Evolutionary conservation across 2,329 filamentous ascomycete species (phyloP).

Genomic region (Botrytis tulipae): DNA sequence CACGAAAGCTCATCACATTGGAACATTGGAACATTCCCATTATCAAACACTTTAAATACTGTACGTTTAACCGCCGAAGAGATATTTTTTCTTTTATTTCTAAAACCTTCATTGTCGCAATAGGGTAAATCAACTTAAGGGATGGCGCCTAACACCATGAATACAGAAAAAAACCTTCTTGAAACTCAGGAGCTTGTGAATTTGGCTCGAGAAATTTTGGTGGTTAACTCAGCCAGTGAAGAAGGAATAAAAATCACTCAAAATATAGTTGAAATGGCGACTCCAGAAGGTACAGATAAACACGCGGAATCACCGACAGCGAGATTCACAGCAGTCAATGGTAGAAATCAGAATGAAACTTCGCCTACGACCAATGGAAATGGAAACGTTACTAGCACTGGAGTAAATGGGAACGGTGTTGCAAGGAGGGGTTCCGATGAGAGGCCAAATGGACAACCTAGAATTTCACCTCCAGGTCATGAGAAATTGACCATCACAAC

Average conservation of each 20-base stretch:
- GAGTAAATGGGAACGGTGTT: constrained; percentile 26
- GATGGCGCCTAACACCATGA: constrained; percentile 26
- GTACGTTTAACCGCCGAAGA: constrained; percentile 20
- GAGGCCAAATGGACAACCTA: constrained; percentile 36
- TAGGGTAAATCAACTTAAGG: constrained; percentile 15
- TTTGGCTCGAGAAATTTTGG: constrained; percentile 31
- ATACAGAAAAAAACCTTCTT: constrained; percentile 25
- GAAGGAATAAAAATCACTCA: not conserved
- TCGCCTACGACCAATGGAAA: constrained; percentile 9
- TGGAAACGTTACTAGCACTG: constrained; percentile 19
- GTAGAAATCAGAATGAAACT: constrained; percentile 28
- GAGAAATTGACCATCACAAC: constrained; percentile 39
- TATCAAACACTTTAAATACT: constrained; percentile 7
- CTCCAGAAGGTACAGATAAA: constrained; percentile 26
- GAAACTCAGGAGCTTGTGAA: constrained; percentile 31
- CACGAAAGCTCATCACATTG: not conserved
- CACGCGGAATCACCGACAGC: constrained; percentile 36
- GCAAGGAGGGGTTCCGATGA: constrained; percentile 37
- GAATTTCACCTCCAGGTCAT: constrained; percentile 36
- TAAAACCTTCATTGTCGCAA: constrained; percentile 13
- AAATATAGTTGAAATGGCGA: constrained; percentile 23
- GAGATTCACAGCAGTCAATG: constrained; percentile 41
- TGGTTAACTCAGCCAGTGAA: constrained; percentile 13
- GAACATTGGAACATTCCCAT: not conserved
- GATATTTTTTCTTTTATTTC: constrained; percentile 5